phyloP scores from a whole-genome alignment of 371 early-diverging fungal species.

The Mucor irregularis region DNA sequence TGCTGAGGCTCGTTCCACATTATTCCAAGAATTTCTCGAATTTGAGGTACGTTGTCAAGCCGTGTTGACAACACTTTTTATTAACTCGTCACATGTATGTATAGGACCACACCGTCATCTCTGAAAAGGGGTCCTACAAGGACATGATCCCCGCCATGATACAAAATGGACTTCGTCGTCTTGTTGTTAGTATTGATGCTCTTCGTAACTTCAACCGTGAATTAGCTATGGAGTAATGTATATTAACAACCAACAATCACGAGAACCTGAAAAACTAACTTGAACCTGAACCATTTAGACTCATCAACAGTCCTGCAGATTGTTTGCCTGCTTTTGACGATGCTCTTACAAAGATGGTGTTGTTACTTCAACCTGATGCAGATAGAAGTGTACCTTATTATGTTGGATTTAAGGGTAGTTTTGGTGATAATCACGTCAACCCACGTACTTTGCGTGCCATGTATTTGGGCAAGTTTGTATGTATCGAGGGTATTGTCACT shows the following conservation, averaged over 20 bases:
- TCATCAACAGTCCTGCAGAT: conserved; percentile 80
- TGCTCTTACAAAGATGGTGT: conserved; percentile 71
- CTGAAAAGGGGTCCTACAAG: conserved; percentile 59
- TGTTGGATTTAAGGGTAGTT: conserved; percentile 92
- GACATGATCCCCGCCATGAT: conserved; percentile 71
- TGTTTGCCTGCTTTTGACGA: conserved; percentile 84
- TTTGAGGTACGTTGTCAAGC: conserved; percentile 14
- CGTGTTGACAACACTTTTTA: neutral
- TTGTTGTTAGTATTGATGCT: conserved; percentile 89
- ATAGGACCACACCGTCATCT: neutral
- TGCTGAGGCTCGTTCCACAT: neutral
- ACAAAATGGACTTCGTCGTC: conserved; percentile 60
- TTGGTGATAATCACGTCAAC: conserved; percentile 89
- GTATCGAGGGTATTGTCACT: conserved; percentile 99
- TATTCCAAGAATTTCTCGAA: conserved; percentile 18
- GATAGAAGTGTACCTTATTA: conserved; percentile 51
- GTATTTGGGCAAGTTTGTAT: conserved; percentile 89
- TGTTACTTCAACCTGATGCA: conserved; percentile 6
- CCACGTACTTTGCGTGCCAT: conserved; percentile 90
- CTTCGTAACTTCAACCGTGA: conserved; percentile 76
- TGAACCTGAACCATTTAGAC: conserved; percentile 41
- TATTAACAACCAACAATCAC: neutral
- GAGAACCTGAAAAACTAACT: neutral
- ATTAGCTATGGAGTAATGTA: conserved; percentile 64
- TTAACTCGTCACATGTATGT: neutral